Base-by-base conservation (phyloP, 176 grass and related monocot species). In the Hyparrhenia diplandra region DNA sequence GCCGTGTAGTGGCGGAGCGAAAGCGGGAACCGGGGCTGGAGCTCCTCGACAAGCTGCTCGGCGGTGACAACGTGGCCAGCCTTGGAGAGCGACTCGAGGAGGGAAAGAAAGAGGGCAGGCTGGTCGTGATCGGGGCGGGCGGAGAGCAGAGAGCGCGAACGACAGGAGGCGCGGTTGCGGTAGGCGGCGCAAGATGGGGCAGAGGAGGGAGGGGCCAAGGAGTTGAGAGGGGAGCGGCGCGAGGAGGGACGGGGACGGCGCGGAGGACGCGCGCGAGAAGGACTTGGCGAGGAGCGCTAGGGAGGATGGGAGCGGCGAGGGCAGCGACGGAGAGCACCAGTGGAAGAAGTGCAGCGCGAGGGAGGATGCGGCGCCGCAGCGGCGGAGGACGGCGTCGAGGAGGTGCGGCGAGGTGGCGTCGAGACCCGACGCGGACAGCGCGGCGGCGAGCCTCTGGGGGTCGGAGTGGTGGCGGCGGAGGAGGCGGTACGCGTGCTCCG, bases 1-100 rank as follows among this genome's bases (percentile, higher is more conserved):
- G 95, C 93, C 8, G 92, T 98, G 79, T 94, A 95, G 45, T 94
- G 91, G 57, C 93, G 89, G 41, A 98, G 75, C 25, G 85, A 77
- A 30, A 89, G 92, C 18, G 86, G 68, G 55, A 93, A 40, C 23
- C 79, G 58, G 57, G 87, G 75, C 46, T 86, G 84, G 75, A 93
- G 82, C 64, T 95, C 92, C 86, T 98, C 92, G 80, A 93, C 94
- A 68, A 98, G 89, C 31, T 86, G 83, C 23, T 94, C 95, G 21
- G 92, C 95, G 75, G 69, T 90, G 42, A 80, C 79, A 36, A 85
- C 88, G 36, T 86, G 88, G 61, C 88, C 92, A 25, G 88, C 85
- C 65, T 91, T 94, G 14, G 92, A 68, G 60, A 88, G 89, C 23
- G 90, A 73, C 74, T 88, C 92, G 52, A 94, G 87, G 24, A 90